These are phyloP conservation scores for Boletus sp. DNA, from an alignment of 1,284 basidiomycete species.

Conservation along the genomic window DNA sequence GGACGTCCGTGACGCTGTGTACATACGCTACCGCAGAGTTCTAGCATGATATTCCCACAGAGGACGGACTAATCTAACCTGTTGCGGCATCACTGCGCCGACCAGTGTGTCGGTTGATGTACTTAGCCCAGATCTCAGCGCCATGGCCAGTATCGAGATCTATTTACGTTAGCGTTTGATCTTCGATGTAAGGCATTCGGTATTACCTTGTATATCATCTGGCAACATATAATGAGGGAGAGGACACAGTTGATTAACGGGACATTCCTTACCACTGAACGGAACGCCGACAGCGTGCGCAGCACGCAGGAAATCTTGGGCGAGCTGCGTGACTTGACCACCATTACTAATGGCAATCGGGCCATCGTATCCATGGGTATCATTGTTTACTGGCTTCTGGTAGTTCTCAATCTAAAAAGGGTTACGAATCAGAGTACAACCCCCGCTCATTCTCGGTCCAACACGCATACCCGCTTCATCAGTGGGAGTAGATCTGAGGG, in stretches of 20 bases:
- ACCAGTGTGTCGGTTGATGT: conserved; percentile 70
- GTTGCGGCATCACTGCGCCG: conserved; percentile 69
- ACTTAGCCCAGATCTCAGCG: conserved; percentile 73
- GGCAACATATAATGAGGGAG: background rate
- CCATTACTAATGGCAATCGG: conserved; percentile 70
- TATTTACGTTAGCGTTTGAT: conserved; percentile 17
- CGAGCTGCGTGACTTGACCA: conserved; percentile 55
- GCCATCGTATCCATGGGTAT: conserved; percentile 65
- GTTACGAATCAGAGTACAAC: background rate
- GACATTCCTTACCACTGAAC: conserved; percentile 50
- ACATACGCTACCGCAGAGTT: conserved; percentile 46
- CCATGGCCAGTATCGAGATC: conserved; percentile 61
- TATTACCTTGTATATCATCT: conserved; percentile 61
- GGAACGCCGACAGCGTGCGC: conserved; percentile 60
- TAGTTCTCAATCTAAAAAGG: conserved; percentile 61
- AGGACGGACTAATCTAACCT: conserved; percentile 34
- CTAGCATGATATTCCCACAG: conserved; percentile 1
- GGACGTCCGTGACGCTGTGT: conserved; percentile 68
- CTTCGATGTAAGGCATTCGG: background rate
- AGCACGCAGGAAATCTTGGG: conserved; percentile 67
- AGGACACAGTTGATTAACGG: background rate
- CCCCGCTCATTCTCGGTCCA: background rate
- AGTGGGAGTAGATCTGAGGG: conserved; percentile 57
- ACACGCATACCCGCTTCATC: conserved; percentile 56
- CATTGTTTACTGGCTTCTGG: conserved; percentile 58